These are phyloP conservation scores for Chlamydomonas eustigma DNA, from an alignment of 139 green algal species.

Conservation along the genomic window DNA sequence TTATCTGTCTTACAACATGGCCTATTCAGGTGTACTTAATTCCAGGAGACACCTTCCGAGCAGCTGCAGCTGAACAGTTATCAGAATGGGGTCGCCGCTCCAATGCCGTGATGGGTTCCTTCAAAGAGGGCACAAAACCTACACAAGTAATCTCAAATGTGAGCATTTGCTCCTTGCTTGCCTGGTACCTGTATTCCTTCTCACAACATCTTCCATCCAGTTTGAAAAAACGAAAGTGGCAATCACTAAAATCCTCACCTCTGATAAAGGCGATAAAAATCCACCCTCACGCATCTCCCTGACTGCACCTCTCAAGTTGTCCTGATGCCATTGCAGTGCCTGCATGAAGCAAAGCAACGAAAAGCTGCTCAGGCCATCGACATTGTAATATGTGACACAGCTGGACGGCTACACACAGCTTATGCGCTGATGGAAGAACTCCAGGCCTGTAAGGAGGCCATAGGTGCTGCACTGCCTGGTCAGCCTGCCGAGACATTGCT, in stretches of 20 bases:
- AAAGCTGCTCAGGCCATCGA: not conserved
- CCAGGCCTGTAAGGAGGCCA: constrained; percentile 32
- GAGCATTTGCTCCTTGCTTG: no score
- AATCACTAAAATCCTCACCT: no score
- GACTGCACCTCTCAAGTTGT: no score
- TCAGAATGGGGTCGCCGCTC: constrained; percentile 76
- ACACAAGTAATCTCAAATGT: not conserved
- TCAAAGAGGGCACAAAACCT: constrained; percentile 47
- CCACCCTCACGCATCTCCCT: no score
- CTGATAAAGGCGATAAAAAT: no score
- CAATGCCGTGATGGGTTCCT: constrained; percentile 54
- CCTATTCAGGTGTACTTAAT: constrained; percentile 77
- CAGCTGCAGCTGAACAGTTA: constrained; percentile 93
- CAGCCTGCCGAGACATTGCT: constrained; percentile 84
- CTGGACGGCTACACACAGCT: constrained; percentile 92
- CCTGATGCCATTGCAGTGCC: not conserved
- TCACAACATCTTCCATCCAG: no score
- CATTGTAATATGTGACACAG: constrained; percentile 66
- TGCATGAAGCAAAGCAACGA: not conserved
- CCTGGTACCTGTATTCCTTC: no score
- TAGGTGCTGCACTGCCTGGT: constrained; percentile 13
- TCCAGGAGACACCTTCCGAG: constrained; percentile 95
- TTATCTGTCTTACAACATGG: no score
- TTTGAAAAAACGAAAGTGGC: no score
- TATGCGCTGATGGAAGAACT: constrained; percentile 88